phyloP scores from a whole-genome alignment of 371 early-diverging fungal species.

The Dichotomocladium elegans region DNA sequence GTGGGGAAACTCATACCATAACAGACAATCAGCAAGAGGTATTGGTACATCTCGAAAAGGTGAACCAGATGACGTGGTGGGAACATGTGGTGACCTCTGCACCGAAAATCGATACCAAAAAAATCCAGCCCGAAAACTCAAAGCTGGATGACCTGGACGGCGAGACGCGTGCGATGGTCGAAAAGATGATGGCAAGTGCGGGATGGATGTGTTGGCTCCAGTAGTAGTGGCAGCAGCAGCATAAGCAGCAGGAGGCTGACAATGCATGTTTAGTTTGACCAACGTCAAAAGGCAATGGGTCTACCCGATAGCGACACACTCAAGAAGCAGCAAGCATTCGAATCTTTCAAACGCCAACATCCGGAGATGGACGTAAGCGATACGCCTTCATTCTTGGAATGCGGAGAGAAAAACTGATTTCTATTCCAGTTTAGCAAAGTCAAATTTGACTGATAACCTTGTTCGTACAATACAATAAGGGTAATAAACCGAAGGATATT shows the following conservation, averaged over 20 bases:
- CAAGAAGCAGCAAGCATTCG: constrained; percentile 74
- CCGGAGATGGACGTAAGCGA: constrained; percentile 51
- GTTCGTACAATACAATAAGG: neutral
- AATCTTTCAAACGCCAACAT: constrained; percentile 69
- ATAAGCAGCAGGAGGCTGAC: neutral
- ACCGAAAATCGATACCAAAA: constrained; percentile 85
- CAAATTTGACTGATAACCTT: constrained; percentile 8
- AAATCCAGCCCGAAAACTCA: constrained; percentile 89
- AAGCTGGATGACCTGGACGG: constrained; percentile 86
- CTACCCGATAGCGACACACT: constrained; percentile 81
- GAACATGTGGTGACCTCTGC: constrained; percentile 78
- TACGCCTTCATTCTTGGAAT: too few species aligned
- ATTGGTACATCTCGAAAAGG: constrained; percentile 79
- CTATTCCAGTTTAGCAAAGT: constrained; percentile 17
- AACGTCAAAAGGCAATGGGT: constrained; percentile 82
- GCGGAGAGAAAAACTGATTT: too few species aligned
- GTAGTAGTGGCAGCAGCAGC: too few species aligned
- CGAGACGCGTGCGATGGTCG: constrained; percentile 88
- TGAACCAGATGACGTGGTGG: constrained; percentile 89
- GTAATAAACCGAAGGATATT: neutral
- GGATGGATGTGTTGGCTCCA: neutral
- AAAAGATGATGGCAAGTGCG: constrained; percentile 72
- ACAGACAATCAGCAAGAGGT: constrained; percentile 67
- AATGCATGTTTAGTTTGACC: constrained; percentile 72
- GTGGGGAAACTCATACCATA: too few species aligned